phyloP scores from a whole-genome alignment of 2,329 filamentous ascomycete species.

The Fusarium sp. region DNA sequence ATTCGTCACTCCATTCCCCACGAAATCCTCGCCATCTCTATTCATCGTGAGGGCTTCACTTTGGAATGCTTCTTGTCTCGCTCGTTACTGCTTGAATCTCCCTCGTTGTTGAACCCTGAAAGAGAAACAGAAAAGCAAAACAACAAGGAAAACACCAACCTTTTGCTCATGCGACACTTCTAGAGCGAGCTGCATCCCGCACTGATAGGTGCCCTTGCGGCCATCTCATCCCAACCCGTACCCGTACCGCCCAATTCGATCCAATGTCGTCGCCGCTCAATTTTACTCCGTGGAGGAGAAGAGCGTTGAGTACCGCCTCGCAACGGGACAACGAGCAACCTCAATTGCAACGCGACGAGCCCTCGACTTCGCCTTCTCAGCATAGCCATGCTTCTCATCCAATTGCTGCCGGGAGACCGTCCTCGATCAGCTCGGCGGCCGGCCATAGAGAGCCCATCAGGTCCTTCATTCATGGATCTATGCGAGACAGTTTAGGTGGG shows the following conservation, averaged over 20 bases:
- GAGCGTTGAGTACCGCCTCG: conserved; percentile 57
- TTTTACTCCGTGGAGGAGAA: conserved; percentile 66
- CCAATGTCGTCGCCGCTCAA: conserved; percentile 64
- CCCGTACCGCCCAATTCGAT: conserved; percentile 13
- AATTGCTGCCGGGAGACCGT: conserved; percentile 55
- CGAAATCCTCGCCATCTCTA: conserved; percentile 39
- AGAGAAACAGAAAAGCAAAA: conserved; percentile 5
- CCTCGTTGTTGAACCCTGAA: conserved; percentile 13
- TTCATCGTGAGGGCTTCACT: conserved; percentile 32
- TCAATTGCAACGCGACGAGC: conserved; percentile 49
- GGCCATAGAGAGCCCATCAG: conserved; percentile 76
- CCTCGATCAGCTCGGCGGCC: conserved; percentile 56
- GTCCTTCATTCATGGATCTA: conserved; percentile 79
- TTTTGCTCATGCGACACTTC: conserved; percentile 42
- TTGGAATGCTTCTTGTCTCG: conserved; percentile 44
- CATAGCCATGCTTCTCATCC: conserved; percentile 33
- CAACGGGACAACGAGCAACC: conserved; percentile 49
- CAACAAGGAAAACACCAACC: conserved; percentile 5
- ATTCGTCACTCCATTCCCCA: conserved; percentile 50
- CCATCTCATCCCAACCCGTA: background rate
- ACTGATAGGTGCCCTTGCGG: conserved; percentile 37
- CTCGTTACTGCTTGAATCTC: conserved; percentile 29
- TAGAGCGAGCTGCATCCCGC: conserved; percentile 36
- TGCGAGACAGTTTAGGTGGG: conserved; percentile 72
- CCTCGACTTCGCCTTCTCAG: conserved; percentile 43